Percentiles rank a stretch among this genome's conserved stretches.
Conservation (phyloP, 1,139 yeast genomes). For the Diutina ranongensis region DNA sequence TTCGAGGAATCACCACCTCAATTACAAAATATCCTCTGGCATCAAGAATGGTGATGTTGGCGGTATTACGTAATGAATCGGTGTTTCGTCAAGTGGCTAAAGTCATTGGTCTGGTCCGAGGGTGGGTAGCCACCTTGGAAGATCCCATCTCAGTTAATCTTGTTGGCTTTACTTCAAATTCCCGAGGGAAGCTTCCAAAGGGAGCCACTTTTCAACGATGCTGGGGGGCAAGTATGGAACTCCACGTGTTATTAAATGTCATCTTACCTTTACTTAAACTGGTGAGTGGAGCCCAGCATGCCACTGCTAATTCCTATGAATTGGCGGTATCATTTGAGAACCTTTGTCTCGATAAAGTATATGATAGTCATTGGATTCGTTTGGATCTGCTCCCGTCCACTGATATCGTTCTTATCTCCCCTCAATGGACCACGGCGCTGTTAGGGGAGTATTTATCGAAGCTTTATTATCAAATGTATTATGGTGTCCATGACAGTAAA, state of each 20-base stretch:
- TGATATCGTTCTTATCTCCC: background rate
- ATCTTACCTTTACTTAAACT: constrained; percentile 27
- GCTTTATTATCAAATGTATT: background rate
- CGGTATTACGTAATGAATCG: constrained; percentile 38
- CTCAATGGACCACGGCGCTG: background rate
- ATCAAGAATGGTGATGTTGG: constrained; percentile 42
- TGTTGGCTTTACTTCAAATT: constrained; percentile 49
- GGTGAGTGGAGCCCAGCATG: background rate
- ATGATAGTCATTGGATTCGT: background rate
- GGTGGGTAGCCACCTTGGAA: background rate
- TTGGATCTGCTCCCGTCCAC: background rate
- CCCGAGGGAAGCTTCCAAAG: constrained; percentile 46
- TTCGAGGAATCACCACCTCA: constrained; percentile 43
- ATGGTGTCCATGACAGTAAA: background rate
- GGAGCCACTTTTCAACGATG: constrained; percentile 39
- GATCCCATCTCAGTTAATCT: constrained; percentile 13
- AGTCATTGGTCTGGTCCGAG: constrained; percentile 16
- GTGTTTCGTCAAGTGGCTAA: constrained; percentile 19
- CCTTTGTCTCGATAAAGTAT: background rate
- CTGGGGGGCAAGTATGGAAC: constrained; percentile 54
- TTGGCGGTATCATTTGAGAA: background rate
- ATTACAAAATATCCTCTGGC: constrained; percentile 36
- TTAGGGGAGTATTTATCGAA: background rate
- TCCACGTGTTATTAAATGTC: constrained; percentile 31
- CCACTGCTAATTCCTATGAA: background rate